phyloP scores from a whole-genome alignment of 768 basidiomycete species.

The Boletus rubroflammeus region DNA sequence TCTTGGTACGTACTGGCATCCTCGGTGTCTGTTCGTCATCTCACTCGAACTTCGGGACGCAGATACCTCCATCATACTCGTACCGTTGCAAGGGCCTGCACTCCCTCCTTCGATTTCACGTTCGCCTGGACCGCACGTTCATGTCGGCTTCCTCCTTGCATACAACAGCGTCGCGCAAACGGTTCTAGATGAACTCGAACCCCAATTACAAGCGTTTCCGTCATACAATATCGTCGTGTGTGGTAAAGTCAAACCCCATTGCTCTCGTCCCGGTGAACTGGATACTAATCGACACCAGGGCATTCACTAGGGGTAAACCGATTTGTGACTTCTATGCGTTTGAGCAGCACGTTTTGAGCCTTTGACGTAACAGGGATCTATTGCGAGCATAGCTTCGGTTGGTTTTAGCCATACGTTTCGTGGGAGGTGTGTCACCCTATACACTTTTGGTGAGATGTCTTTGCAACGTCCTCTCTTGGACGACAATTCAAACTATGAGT shows the following conservation, averaged over 20 bases:
- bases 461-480: background rate
- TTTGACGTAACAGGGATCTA: constrained; percentile 30
- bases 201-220: constrained; percentile 32
- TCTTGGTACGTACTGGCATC: constrained; percentile 11
- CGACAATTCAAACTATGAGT: background rate
- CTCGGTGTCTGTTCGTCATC: background rate
- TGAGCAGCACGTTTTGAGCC: constrained; percentile 2
- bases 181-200: constrained; percentile 28
- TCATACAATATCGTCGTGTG: constrained; percentile 33
- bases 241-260: constrained; percentile 19
- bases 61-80: constrained; percentile 24
- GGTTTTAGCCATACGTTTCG: constrained; percentile 32
- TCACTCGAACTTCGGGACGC: background rate
- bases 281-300: constrained; percentile 21
- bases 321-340: background rate
- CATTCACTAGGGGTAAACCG: constrained; percentile 39
- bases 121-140: constrained; percentile 27
- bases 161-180: constrained; percentile 33
- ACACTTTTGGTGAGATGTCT: constrained; percentile 42
- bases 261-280: background rate
- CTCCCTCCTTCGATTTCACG: constrained; percentile 16
- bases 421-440: constrained; percentile 29
- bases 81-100: constrained; percentile 22
- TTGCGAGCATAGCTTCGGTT: constrained; percentile 38
- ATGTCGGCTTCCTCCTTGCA: constrained; percentile 35